A percentile compares a stretch with the other conserved stretches of the same genome.
Evolutionary conservation across 305 asterid species (phyloP).

Genomic region (Fraxinus xanthoxyloides): DNA sequence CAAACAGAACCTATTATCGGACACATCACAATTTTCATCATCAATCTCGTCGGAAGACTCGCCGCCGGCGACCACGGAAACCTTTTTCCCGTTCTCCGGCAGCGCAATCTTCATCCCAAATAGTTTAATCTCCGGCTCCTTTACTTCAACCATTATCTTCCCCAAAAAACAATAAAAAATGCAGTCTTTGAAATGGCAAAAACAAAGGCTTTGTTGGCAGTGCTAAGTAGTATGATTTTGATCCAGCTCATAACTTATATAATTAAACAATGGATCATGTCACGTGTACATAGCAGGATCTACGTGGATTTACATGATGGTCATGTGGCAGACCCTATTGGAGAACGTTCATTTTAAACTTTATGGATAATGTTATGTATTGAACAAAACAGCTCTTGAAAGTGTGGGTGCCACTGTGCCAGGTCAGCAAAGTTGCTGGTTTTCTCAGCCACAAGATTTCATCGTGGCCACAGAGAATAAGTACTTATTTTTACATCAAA

Average conservation of each 20-base stretch:
- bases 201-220: slow-evolving; percentile 37
- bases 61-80: background rate
- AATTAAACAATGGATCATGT: too few relatives aligned
- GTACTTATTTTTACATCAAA: background rate
- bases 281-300: too few relatives aligned
- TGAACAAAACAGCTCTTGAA: background rate
- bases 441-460: slow-evolving; percentile 49
- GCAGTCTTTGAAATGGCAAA: background rate
- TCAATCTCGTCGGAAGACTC: slow-evolving; percentile 15
- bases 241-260: slow-evolving; percentile 20
- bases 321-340: too few relatives aligned
- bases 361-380: too few relatives aligned
- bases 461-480: slow-evolving; percentile 21
- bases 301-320: too few relatives aligned
- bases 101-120: slow-evolving; percentile 43
- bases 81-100: slow-evolving; percentile 26
- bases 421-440: slow-evolving; percentile 27
- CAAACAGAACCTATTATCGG: slow-evolving; percentile 18
- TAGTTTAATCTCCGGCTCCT: slow-evolving; percentile 40
- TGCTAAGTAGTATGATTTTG: slow-evolving; percentile 28
- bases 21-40: slow-evolving; percentile 14
- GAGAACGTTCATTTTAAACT: too few relatives aligned
- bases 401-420: slow-evolving; percentile 26
- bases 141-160: slow-evolving; percentile 25
- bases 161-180: background rate